Percentiles rank a stretch among this genome's conserved stretches.
Conservation (phyloP, 2,329 filamentous ascomycete genomes). For the Penicillium sclerotigenum region DNA sequence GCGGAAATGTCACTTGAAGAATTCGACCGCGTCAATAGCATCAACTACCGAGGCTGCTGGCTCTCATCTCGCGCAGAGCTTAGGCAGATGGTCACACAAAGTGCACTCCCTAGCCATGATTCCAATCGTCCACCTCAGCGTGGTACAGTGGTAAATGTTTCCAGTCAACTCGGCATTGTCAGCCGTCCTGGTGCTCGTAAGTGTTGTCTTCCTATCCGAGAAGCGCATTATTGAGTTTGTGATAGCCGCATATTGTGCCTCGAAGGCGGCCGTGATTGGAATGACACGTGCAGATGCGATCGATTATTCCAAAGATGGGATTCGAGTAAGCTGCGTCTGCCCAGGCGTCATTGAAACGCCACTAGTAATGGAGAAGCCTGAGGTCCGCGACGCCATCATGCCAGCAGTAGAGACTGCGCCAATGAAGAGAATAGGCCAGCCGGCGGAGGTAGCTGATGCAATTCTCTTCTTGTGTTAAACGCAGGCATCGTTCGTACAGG, state of each 20-base stretch:
- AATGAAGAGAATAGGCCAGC: conserved; percentile 51
- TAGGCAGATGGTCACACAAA: conserved; percentile 47
- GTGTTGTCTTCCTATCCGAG: conserved; percentile 15
- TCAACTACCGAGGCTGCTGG: conserved; percentile 56
- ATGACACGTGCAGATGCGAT: conserved; percentile 58
- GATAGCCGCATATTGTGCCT: conserved; percentile 55
- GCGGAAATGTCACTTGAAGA: conserved; percentile 47
- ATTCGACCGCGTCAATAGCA: conserved; percentile 54
- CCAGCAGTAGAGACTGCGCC: conserved; percentile 49
- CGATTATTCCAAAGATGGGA: conserved; percentile 48
- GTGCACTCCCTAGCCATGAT: conserved; percentile 42
- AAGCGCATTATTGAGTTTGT: neutral
- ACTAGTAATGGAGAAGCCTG: conserved; percentile 44
- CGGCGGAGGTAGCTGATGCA: conserved; percentile 50
- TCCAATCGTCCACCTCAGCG: conserved; percentile 37
- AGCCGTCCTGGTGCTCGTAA: conserved; percentile 46
- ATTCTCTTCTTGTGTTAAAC: conserved; percentile 51
- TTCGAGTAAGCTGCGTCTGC: conserved; percentile 37
- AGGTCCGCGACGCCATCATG: conserved; percentile 40
- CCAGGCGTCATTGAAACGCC: conserved; percentile 49
- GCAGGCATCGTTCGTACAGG: conserved; percentile 52
- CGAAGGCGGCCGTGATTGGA: conserved; percentile 58
- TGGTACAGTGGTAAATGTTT: conserved; percentile 53
- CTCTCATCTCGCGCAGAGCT: conserved; percentile 47
- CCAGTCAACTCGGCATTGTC: conserved; percentile 53